These are phyloP conservation scores for Suillus luteus DNA, from an alignment of 768 basidiomycete species.

Conservation along the genomic window DNA sequence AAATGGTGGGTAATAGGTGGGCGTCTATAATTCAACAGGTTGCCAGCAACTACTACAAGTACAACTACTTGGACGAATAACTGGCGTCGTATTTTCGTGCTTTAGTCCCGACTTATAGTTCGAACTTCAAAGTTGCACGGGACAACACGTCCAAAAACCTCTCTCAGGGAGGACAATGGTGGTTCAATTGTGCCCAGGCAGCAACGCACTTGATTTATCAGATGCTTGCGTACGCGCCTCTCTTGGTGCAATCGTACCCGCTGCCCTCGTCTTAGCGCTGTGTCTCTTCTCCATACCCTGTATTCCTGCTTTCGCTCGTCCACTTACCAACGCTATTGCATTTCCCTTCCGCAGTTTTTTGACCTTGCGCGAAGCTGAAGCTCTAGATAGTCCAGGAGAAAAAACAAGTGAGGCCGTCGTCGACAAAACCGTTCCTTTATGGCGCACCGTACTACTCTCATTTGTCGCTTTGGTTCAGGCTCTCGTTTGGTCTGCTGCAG, in stretches of 20 bases:
- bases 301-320: constrained; percentile 25
- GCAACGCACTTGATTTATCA: constrained; percentile 39
- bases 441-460: constrained; percentile 61
- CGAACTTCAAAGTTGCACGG: neutral
- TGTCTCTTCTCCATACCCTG: constrained; percentile 40
- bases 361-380: constrained; percentile 58
- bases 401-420: neutral
- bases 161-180: constrained; percentile 1
- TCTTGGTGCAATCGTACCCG: constrained; percentile 54
- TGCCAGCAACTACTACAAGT: neutral
- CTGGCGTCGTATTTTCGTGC: neutral
- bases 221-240: constrained; percentile 50
- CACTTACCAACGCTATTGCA: constrained; percentile 22
- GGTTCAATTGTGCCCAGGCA: constrained; percentile 17
- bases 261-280: constrained; percentile 45
- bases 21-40: neutral
- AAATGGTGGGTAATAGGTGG: neutral
- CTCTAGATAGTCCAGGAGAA: constrained; percentile 33
- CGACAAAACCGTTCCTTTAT: constrained; percentile 43
- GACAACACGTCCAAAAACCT: neutral
- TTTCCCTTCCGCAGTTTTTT: constrained; percentile 43
- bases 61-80: neutral
- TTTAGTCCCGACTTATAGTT: neutral
- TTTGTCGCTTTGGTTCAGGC: constrained; percentile 57
- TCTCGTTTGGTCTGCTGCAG: constrained; percentile 59